Conservation (phyloP, 495 filamentous ascomycete species). For the Penicillium ochrochloron region DNA sequence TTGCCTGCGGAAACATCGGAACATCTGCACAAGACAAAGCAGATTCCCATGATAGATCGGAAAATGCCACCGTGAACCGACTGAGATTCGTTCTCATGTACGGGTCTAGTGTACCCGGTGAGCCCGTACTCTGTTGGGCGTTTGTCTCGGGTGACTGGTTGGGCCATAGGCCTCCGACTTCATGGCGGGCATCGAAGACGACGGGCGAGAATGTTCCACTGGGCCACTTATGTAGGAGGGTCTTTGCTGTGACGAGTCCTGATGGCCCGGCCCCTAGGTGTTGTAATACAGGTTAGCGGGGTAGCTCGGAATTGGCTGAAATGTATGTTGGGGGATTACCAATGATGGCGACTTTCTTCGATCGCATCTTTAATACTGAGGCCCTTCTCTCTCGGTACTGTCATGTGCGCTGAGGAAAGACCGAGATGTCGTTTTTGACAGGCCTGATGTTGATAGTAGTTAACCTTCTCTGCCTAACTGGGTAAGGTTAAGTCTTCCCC, state of each 20-base stretch:
- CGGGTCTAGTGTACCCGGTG: conserved; percentile 57
- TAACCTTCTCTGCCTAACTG: neutral
- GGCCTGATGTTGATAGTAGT: conserved; percentile 5
- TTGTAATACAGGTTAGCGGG: conserved; percentile 7
- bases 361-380: conserved; percentile 19
- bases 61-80: conserved; percentile 77
- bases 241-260: conserved; percentile 82
- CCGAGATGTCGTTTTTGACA: neutral
- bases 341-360: conserved; percentile 70
- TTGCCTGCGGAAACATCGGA: conserved; percentile 72
- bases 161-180: conserved; percentile 78
- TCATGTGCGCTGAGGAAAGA: neutral
- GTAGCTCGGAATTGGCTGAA: neutral
- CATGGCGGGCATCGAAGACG: conserved; percentile 67
- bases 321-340: conserved; percentile 47
- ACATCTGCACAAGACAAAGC: conserved; percentile 40
- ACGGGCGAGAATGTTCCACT: conserved; percentile 65
- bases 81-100: conserved; percentile 80
- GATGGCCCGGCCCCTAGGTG: conserved; percentile 74
- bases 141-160: neutral
- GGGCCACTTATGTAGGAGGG: conserved; percentile 64
- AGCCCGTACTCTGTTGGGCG: conserved; percentile 34
- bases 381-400: neutral
- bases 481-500: conserved; percentile 3
- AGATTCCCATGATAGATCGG: conserved; percentile 72